phyloP scores from a whole-genome alignment of 192 early-diverging fungal species.

The Coemansia erecta region DNA sequence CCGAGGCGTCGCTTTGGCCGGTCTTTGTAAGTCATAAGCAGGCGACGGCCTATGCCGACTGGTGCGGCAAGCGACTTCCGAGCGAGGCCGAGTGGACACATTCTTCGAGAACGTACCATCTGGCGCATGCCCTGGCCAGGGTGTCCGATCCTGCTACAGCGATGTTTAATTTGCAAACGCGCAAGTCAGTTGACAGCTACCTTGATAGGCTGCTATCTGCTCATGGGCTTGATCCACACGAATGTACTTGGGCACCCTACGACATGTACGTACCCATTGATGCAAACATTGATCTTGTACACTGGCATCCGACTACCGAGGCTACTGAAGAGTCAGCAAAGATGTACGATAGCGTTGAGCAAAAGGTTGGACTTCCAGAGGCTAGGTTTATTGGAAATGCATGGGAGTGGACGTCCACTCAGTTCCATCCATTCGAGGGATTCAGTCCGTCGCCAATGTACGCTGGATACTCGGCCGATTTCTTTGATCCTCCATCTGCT shows the following conservation, averaged over 20 bases:
- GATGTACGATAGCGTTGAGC: not conserved
- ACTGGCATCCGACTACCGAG: slow-evolving; percentile 60
- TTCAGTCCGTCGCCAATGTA: slow-evolving; percentile 69
- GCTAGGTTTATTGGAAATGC: slow-evolving; percentile 51
- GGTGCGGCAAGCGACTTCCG: slow-evolving; percentile 63
- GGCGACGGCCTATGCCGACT: slow-evolving; percentile 67
- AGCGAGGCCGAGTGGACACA: slow-evolving; percentile 73
- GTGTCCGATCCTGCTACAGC: not conserved
- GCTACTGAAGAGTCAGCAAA: not conserved
- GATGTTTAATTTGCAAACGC: not conserved
- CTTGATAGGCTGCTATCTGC: slow-evolving; percentile 8
- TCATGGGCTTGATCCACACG: not conserved
- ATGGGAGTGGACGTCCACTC: slow-evolving; percentile 84
- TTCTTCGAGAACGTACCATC: slow-evolving; percentile 29
- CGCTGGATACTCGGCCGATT: slow-evolving; percentile 88
- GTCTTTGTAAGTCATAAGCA: slow-evolving; percentile 67
- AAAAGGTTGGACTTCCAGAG: not conserved
- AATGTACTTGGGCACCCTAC: slow-evolving; percentile 11
- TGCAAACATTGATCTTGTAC: slow-evolving; percentile 69
- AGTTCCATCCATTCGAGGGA: slow-evolving; percentile 58
- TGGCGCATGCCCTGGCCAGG: slow-evolving; percentile 17
- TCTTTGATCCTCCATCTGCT: slow-evolving; percentile 68
- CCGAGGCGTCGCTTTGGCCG: slow-evolving; percentile 63
- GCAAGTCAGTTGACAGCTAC: slow-evolving; percentile 13
- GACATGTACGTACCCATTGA: slow-evolving; percentile 30